These are phyloP conservation scores for Ploettnerulaceae sp. DNA, from an alignment of 2,329 filamentous ascomycete species.

Conservation along the genomic window DNA sequence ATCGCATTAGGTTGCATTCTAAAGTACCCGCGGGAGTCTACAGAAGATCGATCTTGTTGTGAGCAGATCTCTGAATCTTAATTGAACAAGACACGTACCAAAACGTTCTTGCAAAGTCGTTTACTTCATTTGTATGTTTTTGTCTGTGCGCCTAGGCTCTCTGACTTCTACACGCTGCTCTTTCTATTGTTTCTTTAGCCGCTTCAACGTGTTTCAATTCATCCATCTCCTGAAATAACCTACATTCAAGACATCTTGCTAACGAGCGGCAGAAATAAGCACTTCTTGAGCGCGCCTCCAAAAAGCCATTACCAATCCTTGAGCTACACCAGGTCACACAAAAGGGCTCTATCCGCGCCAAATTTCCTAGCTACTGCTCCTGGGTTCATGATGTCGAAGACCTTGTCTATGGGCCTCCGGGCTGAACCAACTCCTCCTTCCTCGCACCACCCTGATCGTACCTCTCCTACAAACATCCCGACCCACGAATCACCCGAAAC, in stretches of 20 bases:
- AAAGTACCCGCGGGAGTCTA: too few species aligned
- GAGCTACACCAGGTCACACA: constrained; percentile 16
- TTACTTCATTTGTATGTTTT: too few species aligned
- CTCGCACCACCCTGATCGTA: constrained; percentile 26
- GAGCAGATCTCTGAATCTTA: too few species aligned
- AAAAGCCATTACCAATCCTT: constrained; percentile 19
- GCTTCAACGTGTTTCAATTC: not conserved
- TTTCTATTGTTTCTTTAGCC: not conserved
- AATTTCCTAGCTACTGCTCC: constrained; percentile 16
- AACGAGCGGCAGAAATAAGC: not conserved
- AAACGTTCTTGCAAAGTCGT: too few species aligned
- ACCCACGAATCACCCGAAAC: constrained; percentile 21
- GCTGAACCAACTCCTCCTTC: constrained; percentile 30
- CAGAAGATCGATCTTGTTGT: too few species aligned
- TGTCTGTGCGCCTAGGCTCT: too few species aligned
- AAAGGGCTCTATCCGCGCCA: constrained; percentile 25
- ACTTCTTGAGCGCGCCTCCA: constrained; percentile 21
- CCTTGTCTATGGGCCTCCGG: constrained; percentile 12
- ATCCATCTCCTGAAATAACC: not conserved
- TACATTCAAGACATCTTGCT: not conserved
- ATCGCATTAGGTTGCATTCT: too few species aligned
- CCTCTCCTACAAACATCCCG: constrained; percentile 19
- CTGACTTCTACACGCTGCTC: too few species aligned
- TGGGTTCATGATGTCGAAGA: constrained; percentile 13
- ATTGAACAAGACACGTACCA: too few species aligned